Base-by-base conservation (phyloP, 768 basidiomycete species). In the Clitopilus passeckerianus region DNA sequence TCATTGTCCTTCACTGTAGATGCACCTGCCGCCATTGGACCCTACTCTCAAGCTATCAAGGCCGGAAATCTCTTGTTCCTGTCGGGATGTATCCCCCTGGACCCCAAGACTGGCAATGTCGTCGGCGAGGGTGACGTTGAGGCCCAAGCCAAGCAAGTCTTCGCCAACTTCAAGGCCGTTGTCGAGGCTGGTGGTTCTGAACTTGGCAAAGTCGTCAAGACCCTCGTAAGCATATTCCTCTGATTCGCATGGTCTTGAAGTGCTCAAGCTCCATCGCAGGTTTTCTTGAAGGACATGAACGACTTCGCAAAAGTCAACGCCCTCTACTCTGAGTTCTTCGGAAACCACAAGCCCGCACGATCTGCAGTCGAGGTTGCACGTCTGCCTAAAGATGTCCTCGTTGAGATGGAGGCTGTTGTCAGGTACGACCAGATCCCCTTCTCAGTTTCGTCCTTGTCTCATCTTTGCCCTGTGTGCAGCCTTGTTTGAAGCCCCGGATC, bases 321-420 rank as follows among this genome's bases (percentile, higher is more conserved):
- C 15, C 78, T 94, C 62, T 98, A 97, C 71, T 83, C 83, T 34
- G 77, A 83, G 57, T 89, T 91, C 74, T 98, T 98, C 70, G 94
- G 91, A 9, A 80, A 84, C 33, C 91, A 95, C 76, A 95, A 91
- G 73, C 96, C 97, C 53, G 95, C 97, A 3, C 81, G 97, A 61
- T 94, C 94, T 30, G 86, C 90, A 33, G 92, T 99, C 56, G 93
- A 98, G 76, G 93, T 94, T 33, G 78, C 89, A 34, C 80, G 93
- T 50, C 80, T 98, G 57, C 96, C 96, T 9, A 92, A 89, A 71
- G 91, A 94, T 67, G 95, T 93, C 8, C 78, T 95, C 34, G 86
- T 97, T 55, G 96, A 98, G 80, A 84, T 98, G 58, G 96, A 98
- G 74, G 87, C 85, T 61, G 89, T 95, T 71, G 92, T 87, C 12